These are phyloP conservation scores for Podaxis mareebaensis DNA, from an alignment of 768 basidiomycete genomes.

Conservation along the genomic window DNA sequence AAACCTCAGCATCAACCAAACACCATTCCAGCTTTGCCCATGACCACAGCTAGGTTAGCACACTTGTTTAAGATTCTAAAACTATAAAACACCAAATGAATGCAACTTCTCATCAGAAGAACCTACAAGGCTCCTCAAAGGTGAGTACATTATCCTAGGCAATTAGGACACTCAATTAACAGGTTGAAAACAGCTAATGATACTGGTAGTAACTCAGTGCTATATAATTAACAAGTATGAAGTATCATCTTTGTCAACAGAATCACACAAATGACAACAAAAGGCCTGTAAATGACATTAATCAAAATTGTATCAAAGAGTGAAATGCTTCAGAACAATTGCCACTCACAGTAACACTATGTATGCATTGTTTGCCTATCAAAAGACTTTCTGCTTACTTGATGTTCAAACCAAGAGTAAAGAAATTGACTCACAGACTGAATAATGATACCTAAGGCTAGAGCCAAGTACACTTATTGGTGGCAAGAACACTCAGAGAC, in stretches of 20 bases:
- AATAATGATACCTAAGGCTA: not conserved
- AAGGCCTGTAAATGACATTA: not conserved
- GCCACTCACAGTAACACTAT: not conserved
- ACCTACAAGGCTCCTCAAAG: no score
- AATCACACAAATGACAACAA: not conserved
- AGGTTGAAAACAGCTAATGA: no score
- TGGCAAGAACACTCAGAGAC: not conserved
- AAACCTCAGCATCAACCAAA: no score
- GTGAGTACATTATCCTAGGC: no score
- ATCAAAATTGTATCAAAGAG: not conserved
- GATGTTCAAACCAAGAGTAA: not conserved
- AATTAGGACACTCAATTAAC: no score
- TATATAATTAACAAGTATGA: not conserved
- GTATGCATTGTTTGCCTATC: not conserved
- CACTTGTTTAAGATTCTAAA: no score
- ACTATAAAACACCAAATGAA: no score
- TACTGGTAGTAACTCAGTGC: not conserved
- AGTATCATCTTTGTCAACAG: constrained; percentile 1
- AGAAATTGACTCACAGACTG: not conserved
- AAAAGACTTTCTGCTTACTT: not conserved
- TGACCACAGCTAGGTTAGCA: no score
- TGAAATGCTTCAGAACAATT: not conserved
- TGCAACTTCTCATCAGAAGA: no score
- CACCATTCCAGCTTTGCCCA: no score
- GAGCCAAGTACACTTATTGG: not conserved